Base-by-base conservation (phyloP, 805 yeast genomes). In the Barnettozyma siamensis region DNA sequence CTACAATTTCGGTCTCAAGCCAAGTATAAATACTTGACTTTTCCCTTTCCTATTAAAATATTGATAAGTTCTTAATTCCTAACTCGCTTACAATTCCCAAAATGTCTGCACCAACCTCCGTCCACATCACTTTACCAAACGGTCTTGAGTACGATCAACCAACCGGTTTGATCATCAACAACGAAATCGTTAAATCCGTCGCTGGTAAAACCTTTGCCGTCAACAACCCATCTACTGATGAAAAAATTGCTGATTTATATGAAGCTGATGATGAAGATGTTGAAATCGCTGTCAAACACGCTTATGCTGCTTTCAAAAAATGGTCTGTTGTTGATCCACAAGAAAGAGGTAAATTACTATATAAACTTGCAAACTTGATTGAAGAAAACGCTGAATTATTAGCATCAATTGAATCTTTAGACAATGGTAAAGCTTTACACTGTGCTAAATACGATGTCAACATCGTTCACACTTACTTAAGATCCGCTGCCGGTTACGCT, bases 81-180 rank as follows among this genome's bases (percentile, higher is more conserved):
- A 28, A 28, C 21, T 15, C 21, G 13, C n/a, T 8, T 26, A 26
- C 29, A 11, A 26, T 8, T 8, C 10, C 13, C 11, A 37, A 6
- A 33, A 41, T 41, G 44, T 41, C 44, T 37, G 41, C 30, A 28
- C 38, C 44, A 37, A 33, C 38, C 3, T 41, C 72, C 4, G 67
- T 69, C 9, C 65, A 65, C 27, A 62, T 82, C 48, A 73, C 71
- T 8, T 65, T 80, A 45, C 88, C 89, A 47, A 81, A 78, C 49
- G 89, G 89, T 21, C 50, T 66, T 26, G 65, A 70, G 28, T 83
- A 82, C 58, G 71, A 76, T 38, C 94, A 85, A 67, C 96, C 96
- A 54, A 80, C 84, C 10, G 96, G 96, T 48, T 67, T 89, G 54
- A 89, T 86, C 72, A 87, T 89, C 62, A 83, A 87, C 70, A 86